These are phyloP conservation scores for Diaporthe eres DNA, from an alignment of 2,329 filamentous ascomycete species.

Conservation along the genomic window DNA sequence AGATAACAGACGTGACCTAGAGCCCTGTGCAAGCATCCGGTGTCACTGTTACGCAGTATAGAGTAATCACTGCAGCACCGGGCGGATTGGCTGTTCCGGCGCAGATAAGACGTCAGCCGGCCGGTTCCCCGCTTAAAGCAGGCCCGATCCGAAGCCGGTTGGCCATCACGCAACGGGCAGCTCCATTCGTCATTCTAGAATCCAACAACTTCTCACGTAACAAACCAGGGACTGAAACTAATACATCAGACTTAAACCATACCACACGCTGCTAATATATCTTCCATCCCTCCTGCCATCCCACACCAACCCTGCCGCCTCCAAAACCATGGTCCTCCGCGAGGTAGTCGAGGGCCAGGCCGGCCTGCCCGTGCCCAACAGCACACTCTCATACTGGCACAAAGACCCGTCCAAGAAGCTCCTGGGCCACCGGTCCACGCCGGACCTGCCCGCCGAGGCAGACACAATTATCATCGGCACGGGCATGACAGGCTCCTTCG, in stretches of 20 bases:
- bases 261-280: background rate
- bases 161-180: slow-evolving; percentile 17
- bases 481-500: slow-evolving; percentile 83
- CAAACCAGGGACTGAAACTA: too few relatives aligned
- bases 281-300: too few relatives aligned
- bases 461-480: slow-evolving; percentile 82
- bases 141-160: slow-evolving; percentile 26
- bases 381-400: slow-evolving; percentile 82
- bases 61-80: slow-evolving; percentile 5
- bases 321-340: slow-evolving; percentile 44
- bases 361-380: slow-evolving; percentile 71
- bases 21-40: too few relatives aligned
- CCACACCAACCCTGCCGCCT: background rate
- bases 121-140: slow-evolving; percentile 23
- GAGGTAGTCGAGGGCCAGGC: slow-evolving; percentile 54
- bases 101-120: slow-evolving; percentile 27
- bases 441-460: slow-evolving; percentile 70
- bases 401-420: slow-evolving; percentile 75
- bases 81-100: slow-evolving; percentile 9
- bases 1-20: too few relatives aligned
- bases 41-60: background rate
- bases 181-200: background rate
- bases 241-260: background rate
- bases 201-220: too few relatives aligned
- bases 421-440: slow-evolving; percentile 77